phyloP scores from a whole-genome alignment of 768 basidiomycete genomes.

The Rubroboletus pulcherrimus region DNA sequence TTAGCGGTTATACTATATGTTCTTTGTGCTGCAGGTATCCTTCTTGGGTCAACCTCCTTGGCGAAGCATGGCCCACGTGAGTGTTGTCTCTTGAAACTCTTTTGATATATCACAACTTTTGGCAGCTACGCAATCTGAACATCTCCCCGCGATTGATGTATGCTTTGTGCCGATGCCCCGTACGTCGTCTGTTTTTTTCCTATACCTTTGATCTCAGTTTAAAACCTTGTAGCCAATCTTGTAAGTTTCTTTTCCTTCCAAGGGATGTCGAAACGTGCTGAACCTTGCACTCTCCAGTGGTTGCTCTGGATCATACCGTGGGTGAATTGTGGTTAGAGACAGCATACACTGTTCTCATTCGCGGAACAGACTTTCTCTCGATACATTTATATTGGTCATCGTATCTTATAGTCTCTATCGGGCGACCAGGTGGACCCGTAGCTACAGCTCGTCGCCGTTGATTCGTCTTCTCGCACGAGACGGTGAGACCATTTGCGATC shows the following conservation, averaged over 20 bases:
- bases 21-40: slow-evolving; percentile 1
- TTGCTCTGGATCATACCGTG: slow-evolving; percentile 7
- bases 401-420: slow-evolving; percentile 5
- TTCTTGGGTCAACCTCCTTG: background rate
- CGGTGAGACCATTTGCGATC: slow-evolving; percentile 12
- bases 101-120: background rate
- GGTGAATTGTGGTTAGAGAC: background rate
- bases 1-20: slow-evolving; percentile 5
- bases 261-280: background rate
- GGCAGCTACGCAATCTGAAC: background rate
- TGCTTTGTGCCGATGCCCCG: slow-evolving; percentile 5
- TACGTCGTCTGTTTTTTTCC: slow-evolving; percentile 6
- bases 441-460: slow-evolving; percentile 6
- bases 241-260: slow-evolving; percentile 6
- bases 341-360: background rate
- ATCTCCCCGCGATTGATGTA: slow-evolving; percentile 12
- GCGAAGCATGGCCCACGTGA: background rate
- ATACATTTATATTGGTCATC: slow-evolving; percentile 4
- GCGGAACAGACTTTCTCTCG: slow-evolving; percentile 15
- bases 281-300: slow-evolving; percentile 13
- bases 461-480: slow-evolving; percentile 20
- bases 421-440: background rate
- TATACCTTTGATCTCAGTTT: background rate
- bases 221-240: background rate
- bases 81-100: background rate